Percentiles rank a stretch among this genome's conserved stretches.
Conservation (phyloP, 805 yeast genomes). For the Suhomyces canberraensis region DNA sequence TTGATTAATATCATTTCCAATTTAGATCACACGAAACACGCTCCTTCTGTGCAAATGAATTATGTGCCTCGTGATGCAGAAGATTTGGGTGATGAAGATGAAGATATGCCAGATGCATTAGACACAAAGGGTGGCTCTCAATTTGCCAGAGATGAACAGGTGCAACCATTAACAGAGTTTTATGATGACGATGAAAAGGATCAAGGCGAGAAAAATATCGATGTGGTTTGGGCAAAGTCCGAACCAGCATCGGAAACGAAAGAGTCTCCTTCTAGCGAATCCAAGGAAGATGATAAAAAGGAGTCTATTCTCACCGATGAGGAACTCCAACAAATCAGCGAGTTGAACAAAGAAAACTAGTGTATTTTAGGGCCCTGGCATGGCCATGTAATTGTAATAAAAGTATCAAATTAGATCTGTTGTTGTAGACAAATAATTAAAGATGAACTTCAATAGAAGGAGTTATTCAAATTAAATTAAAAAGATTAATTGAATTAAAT, state of each 20-base stretch:
- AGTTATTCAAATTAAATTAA: neutral
- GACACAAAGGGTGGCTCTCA: conserved; percentile 28
- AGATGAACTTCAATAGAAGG: neutral
- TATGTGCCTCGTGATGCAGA: conserved; percentile 25
- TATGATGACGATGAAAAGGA: conserved; percentile 32
- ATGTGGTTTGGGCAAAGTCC: neutral
- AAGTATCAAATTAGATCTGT: too few relatives aligned
- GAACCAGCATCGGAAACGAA: too few relatives aligned
- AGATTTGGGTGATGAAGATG: conserved; percentile 31
- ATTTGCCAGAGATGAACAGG: conserved; percentile 21
- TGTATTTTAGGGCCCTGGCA: conserved; percentile 1
- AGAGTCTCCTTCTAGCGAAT: too few relatives aligned
- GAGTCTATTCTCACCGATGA: conserved; percentile 28
- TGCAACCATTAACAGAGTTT: conserved; percentile 23
- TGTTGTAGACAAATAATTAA: too few relatives aligned
- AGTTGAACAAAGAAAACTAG: conserved; percentile 23
- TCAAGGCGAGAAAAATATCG: conserved; percentile 31
- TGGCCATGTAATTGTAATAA: neutral
- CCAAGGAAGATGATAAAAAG: neutral
- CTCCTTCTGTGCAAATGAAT: conserved; percentile 28
- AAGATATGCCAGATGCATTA: conserved; percentile 21
- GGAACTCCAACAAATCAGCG: conserved; percentile 37
- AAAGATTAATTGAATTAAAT: too few relatives aligned
- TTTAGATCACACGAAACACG: conserved; percentile 26
- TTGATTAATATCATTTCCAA: conserved; percentile 22